These are phyloP conservation scores for Mycena epipterygia DNA, from an alignment of 768 basidiomycete species.

Conservation along the genomic window DNA sequence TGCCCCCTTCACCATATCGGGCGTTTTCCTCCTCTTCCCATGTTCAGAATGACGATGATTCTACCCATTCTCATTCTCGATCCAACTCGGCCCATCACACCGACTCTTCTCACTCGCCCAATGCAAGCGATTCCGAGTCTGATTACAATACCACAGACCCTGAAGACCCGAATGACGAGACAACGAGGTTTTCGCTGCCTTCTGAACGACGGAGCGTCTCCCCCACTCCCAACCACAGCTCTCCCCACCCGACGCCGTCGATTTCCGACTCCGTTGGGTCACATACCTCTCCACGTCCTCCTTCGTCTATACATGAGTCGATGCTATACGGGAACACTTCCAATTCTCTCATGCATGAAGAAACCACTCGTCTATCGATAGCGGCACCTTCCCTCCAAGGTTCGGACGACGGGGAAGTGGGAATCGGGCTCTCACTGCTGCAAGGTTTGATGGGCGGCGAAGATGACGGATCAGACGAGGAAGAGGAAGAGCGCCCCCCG, in stretches of 20 bases:
- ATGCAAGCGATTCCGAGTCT: constrained; percentile 27
- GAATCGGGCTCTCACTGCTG: constrained; percentile 78
- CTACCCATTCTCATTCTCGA: constrained; percentile 4
- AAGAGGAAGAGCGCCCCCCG: constrained; percentile 18
- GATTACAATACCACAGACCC: constrained; percentile 29
- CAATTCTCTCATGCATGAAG: constrained; percentile 22
- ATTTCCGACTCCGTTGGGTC: constrained; percentile 10
- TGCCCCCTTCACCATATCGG: constrained; percentile 35
- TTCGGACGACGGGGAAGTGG: constrained; percentile 67
- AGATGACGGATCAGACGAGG: constrained; percentile 28
- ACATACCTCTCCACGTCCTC: neutral
- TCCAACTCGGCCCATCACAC: constrained; percentile 5
- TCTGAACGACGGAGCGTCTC: constrained; percentile 18
- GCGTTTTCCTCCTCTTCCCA: constrained; percentile 15
- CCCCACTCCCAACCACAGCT: constrained; percentile 8
- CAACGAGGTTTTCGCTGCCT: constrained; percentile 21
- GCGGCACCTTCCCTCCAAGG: constrained; percentile 34
- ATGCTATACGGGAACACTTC: constrained; percentile 5
- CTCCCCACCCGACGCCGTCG: constrained; percentile 14
- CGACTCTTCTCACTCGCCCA: constrained; percentile 6
- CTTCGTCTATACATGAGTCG: constrained; percentile 14
- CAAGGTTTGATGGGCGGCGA: constrained; percentile 60
- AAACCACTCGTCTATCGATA: constrained; percentile 38
- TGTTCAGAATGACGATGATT: neutral
- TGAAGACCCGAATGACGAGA: constrained; percentile 28